Percentiles rank a stretch among this genome's conserved stretches.
phyloP scores from a whole-genome alignment of 495 filamentous ascomycete genomes.

The Friedmanniomyces simplex region DNA sequence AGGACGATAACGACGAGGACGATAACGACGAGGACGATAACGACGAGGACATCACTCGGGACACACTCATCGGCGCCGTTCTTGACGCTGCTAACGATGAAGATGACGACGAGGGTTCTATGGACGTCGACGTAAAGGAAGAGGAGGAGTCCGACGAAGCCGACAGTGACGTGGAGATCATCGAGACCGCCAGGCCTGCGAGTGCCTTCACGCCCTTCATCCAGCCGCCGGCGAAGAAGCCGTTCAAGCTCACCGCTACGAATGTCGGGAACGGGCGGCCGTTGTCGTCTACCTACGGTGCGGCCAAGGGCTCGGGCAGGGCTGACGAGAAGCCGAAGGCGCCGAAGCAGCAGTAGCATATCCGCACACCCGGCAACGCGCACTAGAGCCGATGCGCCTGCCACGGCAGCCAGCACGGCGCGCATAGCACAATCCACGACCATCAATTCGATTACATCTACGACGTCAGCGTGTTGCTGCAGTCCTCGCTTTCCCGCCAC shows the following conservation, averaged over 20 bases:
- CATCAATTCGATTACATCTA: too few relatives aligned
- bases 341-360: too few relatives aligned
- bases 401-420: too few relatives aligned
- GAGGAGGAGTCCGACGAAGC: not conserved
- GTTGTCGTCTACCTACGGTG: not conserved
- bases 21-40: too few relatives aligned
- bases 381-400: too few relatives aligned
- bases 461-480: too few relatives aligned
- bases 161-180: not conserved
- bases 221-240: not conserved
- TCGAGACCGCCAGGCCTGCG: not conserved
- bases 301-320: too few relatives aligned
- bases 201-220: not conserved
- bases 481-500: too few relatives aligned
- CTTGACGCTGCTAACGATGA: not conserved
- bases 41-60: not conserved
- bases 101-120: not conserved
- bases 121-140: not conserved
- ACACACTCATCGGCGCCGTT: not conserved
- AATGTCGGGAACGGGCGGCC: not conserved
- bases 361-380: too few relatives aligned
- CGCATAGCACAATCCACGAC: too few relatives aligned
- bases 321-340: too few relatives aligned
- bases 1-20: too few relatives aligned
- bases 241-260: not conserved